phyloP scores from a whole-genome alignment of 306 rosid species.

The Canavalia gladiata region DNA sequence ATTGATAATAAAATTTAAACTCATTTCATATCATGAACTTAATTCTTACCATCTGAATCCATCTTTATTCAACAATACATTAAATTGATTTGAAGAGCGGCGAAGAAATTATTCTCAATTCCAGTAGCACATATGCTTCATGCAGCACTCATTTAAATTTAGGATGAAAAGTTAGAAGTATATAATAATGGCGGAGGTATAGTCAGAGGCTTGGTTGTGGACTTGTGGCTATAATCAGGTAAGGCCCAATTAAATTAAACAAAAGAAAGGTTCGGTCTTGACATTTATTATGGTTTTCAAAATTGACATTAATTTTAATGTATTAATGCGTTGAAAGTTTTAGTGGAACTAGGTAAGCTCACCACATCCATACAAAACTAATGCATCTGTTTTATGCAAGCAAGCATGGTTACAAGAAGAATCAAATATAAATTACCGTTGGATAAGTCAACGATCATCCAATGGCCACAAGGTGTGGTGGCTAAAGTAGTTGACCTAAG shows the following conservation, averaged over 20 bases:
- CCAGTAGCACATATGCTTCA: background rate
- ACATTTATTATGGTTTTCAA: constrained; percentile 4
- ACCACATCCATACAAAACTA: constrained; percentile 38
- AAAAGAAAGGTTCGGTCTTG: constrained; percentile 13
- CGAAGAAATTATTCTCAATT: background rate
- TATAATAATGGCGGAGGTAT: background rate
- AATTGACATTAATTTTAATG: background rate
- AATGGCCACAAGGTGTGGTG: constrained; percentile 43
- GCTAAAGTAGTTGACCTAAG: constrained; percentile 54
- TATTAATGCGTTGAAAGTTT: constrained; percentile 12
- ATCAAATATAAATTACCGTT: background rate
- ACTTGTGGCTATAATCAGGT: background rate
- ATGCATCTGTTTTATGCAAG: constrained; percentile 7
- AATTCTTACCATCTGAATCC: no score
- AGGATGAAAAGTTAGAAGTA: background rate
- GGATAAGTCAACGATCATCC: constrained; percentile 37
- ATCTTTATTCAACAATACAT: no score
- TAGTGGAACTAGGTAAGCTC: constrained; percentile 38
- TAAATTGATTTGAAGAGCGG: background rate
- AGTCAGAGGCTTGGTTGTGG: background rate
- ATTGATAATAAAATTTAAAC: no score
- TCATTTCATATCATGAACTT: no score
- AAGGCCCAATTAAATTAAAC: constrained; percentile 9
- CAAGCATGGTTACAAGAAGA: background rate
- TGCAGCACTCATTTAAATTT: background rate